A percentile compares a stretch with the other conserved stretches of the same genome.
phyloP scores from a whole-genome alignment of 2,329 filamentous ascomycete species.

The Hypomyces rosellus region DNA sequence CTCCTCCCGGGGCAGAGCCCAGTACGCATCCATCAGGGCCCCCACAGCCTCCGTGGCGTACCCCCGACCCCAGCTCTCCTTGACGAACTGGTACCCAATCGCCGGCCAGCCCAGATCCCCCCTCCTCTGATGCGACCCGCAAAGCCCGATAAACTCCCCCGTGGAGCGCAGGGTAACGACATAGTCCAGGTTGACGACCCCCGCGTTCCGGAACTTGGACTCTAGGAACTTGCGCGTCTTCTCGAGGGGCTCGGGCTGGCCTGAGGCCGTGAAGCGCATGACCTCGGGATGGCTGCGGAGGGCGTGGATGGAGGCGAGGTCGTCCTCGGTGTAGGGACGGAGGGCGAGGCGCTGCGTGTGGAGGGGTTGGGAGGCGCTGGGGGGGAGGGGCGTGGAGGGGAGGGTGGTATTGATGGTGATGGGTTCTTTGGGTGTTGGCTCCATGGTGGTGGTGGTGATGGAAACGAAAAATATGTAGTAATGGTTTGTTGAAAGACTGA shows the following conservation, averaged over 20 bases:
- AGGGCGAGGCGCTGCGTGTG: constrained; percentile 49
- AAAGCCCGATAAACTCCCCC: constrained; percentile 44
- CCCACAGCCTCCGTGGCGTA: constrained; percentile 49
- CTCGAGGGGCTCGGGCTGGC: constrained; percentile 34
- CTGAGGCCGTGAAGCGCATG: constrained; percentile 50
- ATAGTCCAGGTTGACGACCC: constrained; percentile 47
- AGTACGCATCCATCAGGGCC: constrained; percentile 41
- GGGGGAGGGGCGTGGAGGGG: constrained; percentile 35
- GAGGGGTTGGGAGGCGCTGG: constrained; percentile 31
- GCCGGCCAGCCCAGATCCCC: constrained; percentile 47
- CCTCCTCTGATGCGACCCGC: constrained; percentile 32
- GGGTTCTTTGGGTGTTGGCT: constrained; percentile 2
- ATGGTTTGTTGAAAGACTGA: neutral
- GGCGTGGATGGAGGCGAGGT: constrained; percentile 42
- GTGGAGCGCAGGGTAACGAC: constrained; percentile 40
- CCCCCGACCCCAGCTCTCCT: constrained; percentile 47
- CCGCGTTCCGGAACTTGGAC: constrained; percentile 37
- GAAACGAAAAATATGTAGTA: too few relatives aligned
- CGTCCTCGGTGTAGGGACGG: constrained; percentile 41
- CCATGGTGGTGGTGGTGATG: neutral
- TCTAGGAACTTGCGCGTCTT: constrained; percentile 36
- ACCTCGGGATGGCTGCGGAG: constrained; percentile 53
- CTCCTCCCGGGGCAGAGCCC: constrained; percentile 38
- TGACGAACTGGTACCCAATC: constrained; percentile 49
- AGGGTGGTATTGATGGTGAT: constrained; percentile 38